Base-by-base conservation (phyloP, 352 stramenopile genomes). In the Globisporangium carolinianum region DNA sequence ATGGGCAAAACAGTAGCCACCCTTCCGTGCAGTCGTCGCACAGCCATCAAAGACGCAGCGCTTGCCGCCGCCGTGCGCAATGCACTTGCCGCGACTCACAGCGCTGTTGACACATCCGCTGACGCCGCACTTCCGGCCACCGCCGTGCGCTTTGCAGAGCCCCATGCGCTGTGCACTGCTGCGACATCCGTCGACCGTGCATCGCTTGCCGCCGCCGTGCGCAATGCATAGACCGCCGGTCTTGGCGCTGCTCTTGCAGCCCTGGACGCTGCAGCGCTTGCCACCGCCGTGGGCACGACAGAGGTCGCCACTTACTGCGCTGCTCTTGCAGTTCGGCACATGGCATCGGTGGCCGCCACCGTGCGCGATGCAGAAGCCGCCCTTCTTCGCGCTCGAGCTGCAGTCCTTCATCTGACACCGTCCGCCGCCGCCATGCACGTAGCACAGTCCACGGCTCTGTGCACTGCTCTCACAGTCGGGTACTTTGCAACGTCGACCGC, bases 121-220 rank as follows among this genome's bases (percentile, higher is more conserved):
- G 10, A 83, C 67, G n/a, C 62, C 65, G 53, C 87, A 96, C 53
- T 88, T 83, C 39, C 84, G 71, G 18, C 87, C 87, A 35, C 87
- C 87, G 39, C 87, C 87, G 63, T 96, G 87, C 47, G 83, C 79
- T 59, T 94, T 95, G 54, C 85, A 94, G 17, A 92, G 68, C 36
- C 85, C 85, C 55, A 93, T 80, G 42, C 85, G 79, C 55, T 95
- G 83, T 0, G 83, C 85, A 45, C 85, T 93, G 67, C 79, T 93
- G 11, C 73, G 75, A 48, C 83, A 92, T 11, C 67, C 78, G 10
- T 69, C 67, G 42, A 95, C 71, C 8, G 75, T 89, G 60, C 83
- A 93, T 17, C 83, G 79, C 64, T 94, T 93, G 43, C 86, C 86
- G 39, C 85, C 85, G 35, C 85, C 85, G 50, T 95, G 85, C 1